A percentile compares a stretch with the other conserved stretches of the same genome.
Conservation (phyloP, 2,329 filamentous ascomycete species). For the Colletotrichum phormii region DNA sequence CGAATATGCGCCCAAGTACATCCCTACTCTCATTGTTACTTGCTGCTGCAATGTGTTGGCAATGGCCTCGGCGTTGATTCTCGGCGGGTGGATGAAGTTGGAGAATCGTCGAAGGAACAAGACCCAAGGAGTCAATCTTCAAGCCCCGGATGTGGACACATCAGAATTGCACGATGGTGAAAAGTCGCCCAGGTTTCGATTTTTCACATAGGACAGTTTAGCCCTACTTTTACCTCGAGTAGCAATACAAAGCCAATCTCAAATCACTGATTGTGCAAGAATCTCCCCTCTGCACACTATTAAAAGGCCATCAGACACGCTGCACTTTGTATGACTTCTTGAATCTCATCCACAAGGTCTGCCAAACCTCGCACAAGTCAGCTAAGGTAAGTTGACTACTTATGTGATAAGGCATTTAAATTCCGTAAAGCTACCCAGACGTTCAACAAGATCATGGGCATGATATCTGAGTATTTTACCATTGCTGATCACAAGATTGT, state of each 20-base stretch:
- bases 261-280: background rate
- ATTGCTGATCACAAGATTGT: too few species aligned
- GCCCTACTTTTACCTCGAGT: background rate
- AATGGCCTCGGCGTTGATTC: slow-evolving; percentile 50
- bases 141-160: slow-evolving; percentile 52
- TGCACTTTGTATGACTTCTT: too few species aligned
- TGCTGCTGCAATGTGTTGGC: slow-evolving; percentile 56
- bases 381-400: too few species aligned
- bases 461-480: too few species aligned
- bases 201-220: slow-evolving; percentile 49
- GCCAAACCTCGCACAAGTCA: too few species aligned
- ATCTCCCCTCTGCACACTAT: too few species aligned
- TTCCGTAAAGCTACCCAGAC: too few species aligned
- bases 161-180: slow-evolving; percentile 51
- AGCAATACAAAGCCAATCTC: background rate
- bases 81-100: slow-evolving; percentile 58
- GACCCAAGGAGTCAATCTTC: slow-evolving; percentile 48
- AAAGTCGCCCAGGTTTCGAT: slow-evolving; percentile 50
- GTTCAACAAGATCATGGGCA: too few species aligned
- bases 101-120: slow-evolving; percentile 54
- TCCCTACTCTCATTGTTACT: slow-evolving; percentile 54
- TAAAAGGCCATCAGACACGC: too few species aligned
- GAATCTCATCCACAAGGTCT: too few species aligned
- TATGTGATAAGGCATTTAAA: too few species aligned
- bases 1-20: slow-evolving; percentile 60